Conservation (phyloP, 2,329 filamentous ascomycete genomes). For the Monascus ruber region DNA sequence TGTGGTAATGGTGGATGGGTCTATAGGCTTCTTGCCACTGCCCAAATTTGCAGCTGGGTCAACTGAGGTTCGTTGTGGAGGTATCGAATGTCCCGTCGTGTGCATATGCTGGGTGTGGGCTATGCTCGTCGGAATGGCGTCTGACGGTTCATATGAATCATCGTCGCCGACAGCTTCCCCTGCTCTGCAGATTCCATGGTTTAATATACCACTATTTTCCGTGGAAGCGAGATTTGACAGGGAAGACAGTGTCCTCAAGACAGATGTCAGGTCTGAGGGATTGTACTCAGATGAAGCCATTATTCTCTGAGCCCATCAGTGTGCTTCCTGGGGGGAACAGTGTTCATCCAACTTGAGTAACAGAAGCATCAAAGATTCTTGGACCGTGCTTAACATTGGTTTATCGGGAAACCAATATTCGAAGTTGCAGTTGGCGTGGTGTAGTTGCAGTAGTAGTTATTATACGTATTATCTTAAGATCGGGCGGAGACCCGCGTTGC, state of each 20-base stretch:
- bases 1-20: conserved; percentile 39
- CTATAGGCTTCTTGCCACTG: conserved; percentile 9
- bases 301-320: neutral
- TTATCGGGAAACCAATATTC: too few relatives aligned
- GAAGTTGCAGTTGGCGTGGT: too few relatives aligned
- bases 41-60: neutral
- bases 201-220: neutral
- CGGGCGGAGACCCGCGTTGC: too few relatives aligned
- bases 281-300: conserved; percentile 13
- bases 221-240: conserved; percentile 11
- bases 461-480: too few relatives aligned
- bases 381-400: too few relatives aligned
- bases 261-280: conserved; percentile 27
- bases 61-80: neutral
- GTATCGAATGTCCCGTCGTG: neutral
- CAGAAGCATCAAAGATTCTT: too few relatives aligned
- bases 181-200: neutral
- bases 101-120: neutral
- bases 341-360: too few relatives aligned
- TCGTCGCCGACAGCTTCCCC: conserved; percentile 1
- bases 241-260: conserved; percentile 31
- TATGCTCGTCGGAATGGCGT: conserved; percentile 3
- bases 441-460: too few relatives aligned
- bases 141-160: conserved; percentile 11
- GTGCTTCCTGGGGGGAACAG: too few relatives aligned